phyloP scores from a whole-genome alignment of 2,329 filamentous ascomycete species.

The Talaromyces sp. region DNA sequence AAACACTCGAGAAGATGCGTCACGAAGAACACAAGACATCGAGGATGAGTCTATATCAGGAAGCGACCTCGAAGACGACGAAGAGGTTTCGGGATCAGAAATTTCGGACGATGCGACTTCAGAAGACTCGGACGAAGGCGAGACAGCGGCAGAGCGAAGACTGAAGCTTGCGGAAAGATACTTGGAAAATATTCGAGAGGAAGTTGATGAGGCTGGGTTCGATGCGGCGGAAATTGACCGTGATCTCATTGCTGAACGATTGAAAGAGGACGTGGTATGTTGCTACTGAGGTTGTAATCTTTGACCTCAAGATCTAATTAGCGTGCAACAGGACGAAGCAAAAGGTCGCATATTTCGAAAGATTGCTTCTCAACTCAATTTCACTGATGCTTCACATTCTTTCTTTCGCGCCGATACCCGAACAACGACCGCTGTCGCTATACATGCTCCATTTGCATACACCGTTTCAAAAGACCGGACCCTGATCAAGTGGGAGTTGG shows the following conservation, averaged over 20 bases:
- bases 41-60: conserved; percentile 81
- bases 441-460: conserved; percentile 76
- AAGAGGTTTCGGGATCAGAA: conserved; percentile 51
- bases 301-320: neutral
- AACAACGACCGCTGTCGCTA: conserved; percentile 73
- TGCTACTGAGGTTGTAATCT: neutral
- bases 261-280: conserved; percentile 79
- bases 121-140: conserved; percentile 63
- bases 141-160: conserved; percentile 85
- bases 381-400: conserved; percentile 63
- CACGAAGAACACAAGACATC: conserved; percentile 45
- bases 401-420: conserved; percentile 76
- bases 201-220: conserved; percentile 80
- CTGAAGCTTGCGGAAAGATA: conserved; percentile 87
- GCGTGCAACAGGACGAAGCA: conserved; percentile 60
- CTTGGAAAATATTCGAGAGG: conserved; percentile 79
- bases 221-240: conserved; percentile 91
- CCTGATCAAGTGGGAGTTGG: conserved; percentile 85
- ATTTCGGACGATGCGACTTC: conserved; percentile 53
- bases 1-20: conserved; percentile 30
- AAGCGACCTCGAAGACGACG: conserved; percentile 63
- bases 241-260: conserved; percentile 82
- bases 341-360: conserved; percentile 86
- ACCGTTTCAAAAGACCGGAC: conserved; percentile 81
- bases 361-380: conserved; percentile 69